These are phyloP conservation scores for Penicillium crystallinum DNA, from an alignment of 495 filamentous ascomycete genomes.

Conservation along the genomic window DNA sequence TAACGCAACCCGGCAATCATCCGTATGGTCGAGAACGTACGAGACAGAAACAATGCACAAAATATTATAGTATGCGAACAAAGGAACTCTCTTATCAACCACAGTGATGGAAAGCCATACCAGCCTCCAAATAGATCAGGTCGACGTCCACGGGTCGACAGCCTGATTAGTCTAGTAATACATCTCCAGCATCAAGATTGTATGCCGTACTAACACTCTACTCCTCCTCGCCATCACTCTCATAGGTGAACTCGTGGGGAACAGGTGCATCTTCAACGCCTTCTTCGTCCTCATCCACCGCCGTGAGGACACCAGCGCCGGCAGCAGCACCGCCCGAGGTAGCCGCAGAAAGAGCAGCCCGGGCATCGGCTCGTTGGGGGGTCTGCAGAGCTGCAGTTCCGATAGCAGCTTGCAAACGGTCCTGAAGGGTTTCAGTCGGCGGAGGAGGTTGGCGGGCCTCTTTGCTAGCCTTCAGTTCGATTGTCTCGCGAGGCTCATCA, in stretches of 20 bases:
- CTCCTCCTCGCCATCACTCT: conserved; percentile 66
- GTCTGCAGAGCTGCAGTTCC: conserved; percentile 34
- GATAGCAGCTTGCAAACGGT: conserved; percentile 40
- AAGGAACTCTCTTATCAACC: conserved; percentile 11
- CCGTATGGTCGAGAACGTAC: neutral
- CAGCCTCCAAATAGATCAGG: conserved; percentile 20
- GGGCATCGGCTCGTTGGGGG: conserved; percentile 36
- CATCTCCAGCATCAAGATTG: conserved; percentile 30
- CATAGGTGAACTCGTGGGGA: conserved; percentile 82
- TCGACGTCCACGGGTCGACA: conserved; percentile 21
- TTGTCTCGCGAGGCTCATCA: conserved; percentile 65
- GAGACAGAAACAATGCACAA: neutral
- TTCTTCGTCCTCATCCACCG: conserved; percentile 79
- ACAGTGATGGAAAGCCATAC: conserved; percentile 2
- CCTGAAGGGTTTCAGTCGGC: conserved; percentile 40
- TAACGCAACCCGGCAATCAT: neutral
- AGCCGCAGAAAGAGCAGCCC: conserved; percentile 42
- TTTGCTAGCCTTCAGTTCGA: conserved; percentile 86
- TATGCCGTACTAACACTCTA: conserved; percentile 28
- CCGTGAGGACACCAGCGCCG: conserved; percentile 74
- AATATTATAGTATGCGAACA: neutral
- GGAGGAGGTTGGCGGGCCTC: conserved; percentile 59
- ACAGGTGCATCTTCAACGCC: conserved; percentile 75
- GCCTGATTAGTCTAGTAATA: conserved; percentile 45
- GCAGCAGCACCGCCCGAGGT: neutral